Conservation (phyloP, 2,329 filamentous ascomycete genomes). For the Exserohilum rostratum region DNA sequence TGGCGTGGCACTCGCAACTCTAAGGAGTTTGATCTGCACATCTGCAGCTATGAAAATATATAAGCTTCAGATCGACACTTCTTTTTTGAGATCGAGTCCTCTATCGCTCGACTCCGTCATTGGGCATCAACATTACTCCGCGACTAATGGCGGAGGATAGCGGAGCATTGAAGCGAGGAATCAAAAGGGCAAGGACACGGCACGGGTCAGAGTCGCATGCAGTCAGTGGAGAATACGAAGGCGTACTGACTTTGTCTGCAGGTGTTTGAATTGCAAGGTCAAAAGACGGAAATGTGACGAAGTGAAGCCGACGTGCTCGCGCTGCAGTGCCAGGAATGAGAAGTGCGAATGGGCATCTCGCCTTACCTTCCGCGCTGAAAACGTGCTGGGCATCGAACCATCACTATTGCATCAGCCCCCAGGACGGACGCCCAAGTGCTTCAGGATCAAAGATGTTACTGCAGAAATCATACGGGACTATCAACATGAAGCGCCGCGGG, state of each 20-base stretch:
- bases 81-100: neutral
- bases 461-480: slow-evolving; percentile 19
- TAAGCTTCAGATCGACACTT: neutral
- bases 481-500: neutral
- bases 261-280: slow-evolving; percentile 21
- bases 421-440: slow-evolving; percentile 4
- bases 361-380: slow-evolving; percentile 24
- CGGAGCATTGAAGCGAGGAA: neutral
- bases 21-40: neutral
- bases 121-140: neutral
- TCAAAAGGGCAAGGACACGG: slow-evolving; percentile 10
- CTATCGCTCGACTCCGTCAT: neutral
- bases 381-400: slow-evolving; percentile 9
- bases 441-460: slow-evolving; percentile 17
- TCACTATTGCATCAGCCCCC: slow-evolving; percentile 7
- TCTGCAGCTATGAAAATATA: neutral
- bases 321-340: slow-evolving; percentile 21
- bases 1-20: neutral
- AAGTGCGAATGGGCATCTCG: slow-evolving; percentile 22
- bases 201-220: slow-evolving; percentile 1
- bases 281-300: slow-evolving; percentile 28
- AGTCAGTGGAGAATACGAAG: neutral
- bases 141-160: neutral
- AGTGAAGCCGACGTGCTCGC: slow-evolving; percentile 21
- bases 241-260: neutral